Percentiles rank a stretch among this genome's conserved stretches.
Evolutionary conservation across 148 eudicot genomes (phyloP).

Genomic region (Polygonum maritimum): DNA sequence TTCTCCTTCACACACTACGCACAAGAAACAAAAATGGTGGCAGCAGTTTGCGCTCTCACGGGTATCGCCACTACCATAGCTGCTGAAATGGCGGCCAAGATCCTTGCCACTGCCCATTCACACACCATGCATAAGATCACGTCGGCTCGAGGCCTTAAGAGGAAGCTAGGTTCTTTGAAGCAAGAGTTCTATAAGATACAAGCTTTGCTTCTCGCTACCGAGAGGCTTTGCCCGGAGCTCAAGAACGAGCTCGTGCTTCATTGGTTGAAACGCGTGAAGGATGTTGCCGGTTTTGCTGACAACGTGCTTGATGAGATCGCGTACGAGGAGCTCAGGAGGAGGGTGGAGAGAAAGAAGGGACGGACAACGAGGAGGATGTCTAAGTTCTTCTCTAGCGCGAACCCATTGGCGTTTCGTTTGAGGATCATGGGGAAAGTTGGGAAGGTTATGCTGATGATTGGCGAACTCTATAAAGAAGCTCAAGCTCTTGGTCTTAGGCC

Average conservation of each 20-base stretch:
- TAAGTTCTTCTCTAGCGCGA: not conserved
- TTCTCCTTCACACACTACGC: not conserved
- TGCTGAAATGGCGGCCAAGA: not conserved
- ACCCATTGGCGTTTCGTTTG: not conserved
- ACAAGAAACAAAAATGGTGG: not conserved
- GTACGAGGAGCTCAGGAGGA: not conserved
- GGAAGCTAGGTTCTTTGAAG: not conserved
- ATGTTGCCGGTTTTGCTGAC: not conserved
- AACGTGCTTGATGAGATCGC: constrained; percentile 3
- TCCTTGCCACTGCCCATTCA: not conserved
- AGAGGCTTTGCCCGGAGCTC: not conserved
- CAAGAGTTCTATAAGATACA: not conserved
- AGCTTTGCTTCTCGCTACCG: not conserved
- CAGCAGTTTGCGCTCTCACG: not conserved
- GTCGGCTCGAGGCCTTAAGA: not conserved
- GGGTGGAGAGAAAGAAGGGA: not conserved
- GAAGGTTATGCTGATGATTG: not conserved
- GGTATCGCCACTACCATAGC: not conserved
- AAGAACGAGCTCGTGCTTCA: not conserved
- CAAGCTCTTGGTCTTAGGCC: not conserved
- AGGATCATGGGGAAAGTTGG: not conserved
- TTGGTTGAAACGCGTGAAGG: not conserved
- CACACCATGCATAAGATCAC: not conserved
- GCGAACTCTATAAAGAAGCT: not conserved
- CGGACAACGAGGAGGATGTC: not conserved